These are phyloP conservation scores for Fusarium goolgardi DNA, from an alignment of 2,329 filamentous ascomycete genomes.

Conservation along the genomic window DNA sequence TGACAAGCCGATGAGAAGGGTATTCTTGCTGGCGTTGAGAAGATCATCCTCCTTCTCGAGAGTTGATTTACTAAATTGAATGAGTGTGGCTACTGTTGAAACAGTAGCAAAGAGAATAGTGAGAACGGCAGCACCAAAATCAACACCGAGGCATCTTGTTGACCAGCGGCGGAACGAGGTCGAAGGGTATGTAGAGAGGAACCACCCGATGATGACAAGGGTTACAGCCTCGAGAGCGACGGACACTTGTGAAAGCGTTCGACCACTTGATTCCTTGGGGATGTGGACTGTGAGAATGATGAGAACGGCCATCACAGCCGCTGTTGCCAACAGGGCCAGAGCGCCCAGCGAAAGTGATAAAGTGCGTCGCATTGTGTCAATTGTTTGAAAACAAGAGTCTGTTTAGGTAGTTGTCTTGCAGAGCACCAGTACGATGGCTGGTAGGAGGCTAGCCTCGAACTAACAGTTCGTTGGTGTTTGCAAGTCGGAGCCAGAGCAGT, in stretches of 20 bases:
- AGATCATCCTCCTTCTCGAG: slow-evolving; percentile 25
- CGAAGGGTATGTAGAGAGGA: slow-evolving; percentile 51
- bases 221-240: slow-evolving; percentile 47
- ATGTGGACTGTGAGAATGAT: slow-evolving; percentile 37
- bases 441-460: slow-evolving; percentile 36
- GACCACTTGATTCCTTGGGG: slow-evolving; percentile 40
- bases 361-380: slow-evolving; percentile 35
- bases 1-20: slow-evolving; percentile 59
- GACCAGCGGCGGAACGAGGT: slow-evolving; percentile 42
- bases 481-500: neutral
- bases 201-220: slow-evolving; percentile 45
- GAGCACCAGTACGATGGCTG: slow-evolving; percentile 20
- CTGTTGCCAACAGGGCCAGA: slow-evolving; percentile 40
- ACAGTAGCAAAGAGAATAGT: slow-evolving; percentile 59
- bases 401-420: slow-evolving; percentile 15
- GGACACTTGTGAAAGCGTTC: slow-evolving; percentile 45
- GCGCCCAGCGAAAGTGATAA: slow-evolving; percentile 39
- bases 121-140: slow-evolving; percentile 51
- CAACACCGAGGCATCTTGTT: slow-evolving; percentile 40
- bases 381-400: slow-evolving; percentile 11
- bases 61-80: slow-evolving; percentile 51
- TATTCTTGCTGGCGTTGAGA: slow-evolving; percentile 36
- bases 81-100: slow-evolving; percentile 59
- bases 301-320: slow-evolving; percentile 38
- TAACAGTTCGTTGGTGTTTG: slow-evolving; percentile 16